Conservation (phyloP, 2,329 filamentous ascomycete species). For the Colletotrichum melonis region DNA sequence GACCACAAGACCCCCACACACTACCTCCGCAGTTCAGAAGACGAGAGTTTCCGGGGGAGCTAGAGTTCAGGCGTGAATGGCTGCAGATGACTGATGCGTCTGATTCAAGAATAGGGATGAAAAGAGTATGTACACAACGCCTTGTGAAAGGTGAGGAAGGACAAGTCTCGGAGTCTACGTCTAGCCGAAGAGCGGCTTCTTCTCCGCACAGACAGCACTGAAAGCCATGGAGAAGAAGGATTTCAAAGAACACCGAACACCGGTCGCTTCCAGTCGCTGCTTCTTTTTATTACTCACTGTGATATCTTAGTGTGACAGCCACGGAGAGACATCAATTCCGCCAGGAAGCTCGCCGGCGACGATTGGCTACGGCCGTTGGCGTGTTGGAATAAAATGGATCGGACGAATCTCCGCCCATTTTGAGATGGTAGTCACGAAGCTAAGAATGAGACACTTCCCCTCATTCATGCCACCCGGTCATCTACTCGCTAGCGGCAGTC, state of each 20-base stretch:
- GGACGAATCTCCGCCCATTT: neutral
- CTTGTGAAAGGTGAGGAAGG: neutral
- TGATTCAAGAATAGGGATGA: neutral
- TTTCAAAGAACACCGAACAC: neutral
- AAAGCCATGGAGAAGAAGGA: neutral
- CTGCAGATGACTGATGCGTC: neutral
- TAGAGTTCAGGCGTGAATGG: neutral
- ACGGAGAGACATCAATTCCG: neutral
- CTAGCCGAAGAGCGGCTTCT: neutral
- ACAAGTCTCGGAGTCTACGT: neutral
- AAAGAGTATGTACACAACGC: too few relatives aligned
- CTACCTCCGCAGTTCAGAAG: too few relatives aligned
- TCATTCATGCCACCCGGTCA: neutral
- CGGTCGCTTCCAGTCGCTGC: neutral
- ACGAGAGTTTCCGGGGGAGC: neutral
- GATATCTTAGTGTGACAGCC: neutral
- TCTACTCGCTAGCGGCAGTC: neutral
- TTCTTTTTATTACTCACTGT: neutral
- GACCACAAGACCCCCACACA: too few relatives aligned
- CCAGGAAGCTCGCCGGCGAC: neutral
- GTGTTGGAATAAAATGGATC: neutral
- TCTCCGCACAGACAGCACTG: neutral
- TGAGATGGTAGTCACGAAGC: neutral
- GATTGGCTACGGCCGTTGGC: neutral
- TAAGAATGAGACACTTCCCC: neutral